A percentile compares a stretch with the other conserved stretches of the same genome.
phyloP scores from a whole-genome alignment of 306 rosid species.

The Ceratonia siliqua region DNA sequence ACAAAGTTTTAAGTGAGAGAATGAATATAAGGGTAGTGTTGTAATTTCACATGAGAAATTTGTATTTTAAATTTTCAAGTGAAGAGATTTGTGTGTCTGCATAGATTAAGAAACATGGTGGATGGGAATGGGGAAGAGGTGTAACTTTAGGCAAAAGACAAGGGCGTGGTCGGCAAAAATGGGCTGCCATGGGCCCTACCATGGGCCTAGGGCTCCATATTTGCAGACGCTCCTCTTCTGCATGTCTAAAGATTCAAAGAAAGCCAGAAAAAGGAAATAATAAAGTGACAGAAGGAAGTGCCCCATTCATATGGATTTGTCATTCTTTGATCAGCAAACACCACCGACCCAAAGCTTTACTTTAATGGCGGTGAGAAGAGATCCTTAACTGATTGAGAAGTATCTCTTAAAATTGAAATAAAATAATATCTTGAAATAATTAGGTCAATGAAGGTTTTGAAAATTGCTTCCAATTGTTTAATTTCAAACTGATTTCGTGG shows the following conservation, averaged over 20 bases:
- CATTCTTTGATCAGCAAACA: conserved; percentile 15
- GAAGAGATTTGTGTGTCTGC: background rate
- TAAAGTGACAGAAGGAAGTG: conserved; percentile 21
- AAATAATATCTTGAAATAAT: background rate
- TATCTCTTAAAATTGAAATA: background rate
- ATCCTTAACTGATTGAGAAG: background rate
- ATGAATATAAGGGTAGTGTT: background rate
- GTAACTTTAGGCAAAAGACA: conserved; percentile 35
- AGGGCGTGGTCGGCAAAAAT: conserved; percentile 43
- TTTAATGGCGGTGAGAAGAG: background rate
- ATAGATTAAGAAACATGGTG: background rate
- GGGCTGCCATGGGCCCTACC: conserved; percentile 41
- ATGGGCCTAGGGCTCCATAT: background rate
- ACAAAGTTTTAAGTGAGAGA: background rate
- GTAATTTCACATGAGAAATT: background rate
- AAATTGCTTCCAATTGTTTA: background rate
- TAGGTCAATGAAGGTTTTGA: background rate
- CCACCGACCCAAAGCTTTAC: conserved; percentile 45
- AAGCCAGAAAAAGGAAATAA: conserved; percentile 3
- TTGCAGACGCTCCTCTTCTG: conserved; percentile 43
- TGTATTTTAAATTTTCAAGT: background rate
- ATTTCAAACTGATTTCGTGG: background rate
- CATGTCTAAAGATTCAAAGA: conserved; percentile 31
- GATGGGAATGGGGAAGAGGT: conserved; percentile 15
- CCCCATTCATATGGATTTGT: background rate